These are phyloP conservation scores for Carex arenaria DNA, from an alignment of 202 grass and related monocot genomes.

Conservation along the genomic window DNA sequence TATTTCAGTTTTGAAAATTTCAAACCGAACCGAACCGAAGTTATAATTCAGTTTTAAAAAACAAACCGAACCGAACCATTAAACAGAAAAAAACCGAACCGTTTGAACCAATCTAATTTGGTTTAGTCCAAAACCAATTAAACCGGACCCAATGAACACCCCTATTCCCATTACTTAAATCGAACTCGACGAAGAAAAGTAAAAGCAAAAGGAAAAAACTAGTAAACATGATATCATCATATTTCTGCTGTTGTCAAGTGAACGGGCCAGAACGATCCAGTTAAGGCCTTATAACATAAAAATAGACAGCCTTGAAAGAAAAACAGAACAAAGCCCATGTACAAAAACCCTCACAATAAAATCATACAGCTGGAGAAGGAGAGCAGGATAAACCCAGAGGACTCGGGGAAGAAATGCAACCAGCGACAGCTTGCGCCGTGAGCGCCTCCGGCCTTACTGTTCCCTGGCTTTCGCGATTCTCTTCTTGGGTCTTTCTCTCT, in stretches of 20 bases:
- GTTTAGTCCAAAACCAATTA: too few species aligned
- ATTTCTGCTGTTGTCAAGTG: neutral
- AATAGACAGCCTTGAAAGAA: neutral
- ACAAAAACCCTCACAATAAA: slow-evolving; percentile 1
- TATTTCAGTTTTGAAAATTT: too few species aligned
- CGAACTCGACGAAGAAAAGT: neutral
- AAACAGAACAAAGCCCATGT: neutral
- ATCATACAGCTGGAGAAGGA: neutral
- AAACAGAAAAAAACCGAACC: too few species aligned
- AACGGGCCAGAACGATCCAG: neutral
- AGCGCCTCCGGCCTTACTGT: slow-evolving; percentile 1
- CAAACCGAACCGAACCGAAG: too few species aligned
- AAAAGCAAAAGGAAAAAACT: neutral
- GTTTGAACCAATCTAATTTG: too few species aligned
- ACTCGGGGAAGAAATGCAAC: slow-evolving; percentile 19
- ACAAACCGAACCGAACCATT: too few species aligned
- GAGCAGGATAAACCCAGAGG: slow-evolving; percentile 18
- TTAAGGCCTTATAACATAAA: neutral
- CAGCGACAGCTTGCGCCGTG: neutral
- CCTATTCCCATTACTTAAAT: neutral
- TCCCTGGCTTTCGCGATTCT: neutral
- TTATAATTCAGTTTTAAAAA: too few species aligned
- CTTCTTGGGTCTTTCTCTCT: slow-evolving; percentile 12
- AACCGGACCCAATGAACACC: too few species aligned
- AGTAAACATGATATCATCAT: neutral